These are phyloP conservation scores for Zygosaccharomyces sapae DNA, from an alignment of 1,139 yeast genomes.

Conservation along the genomic window DNA sequence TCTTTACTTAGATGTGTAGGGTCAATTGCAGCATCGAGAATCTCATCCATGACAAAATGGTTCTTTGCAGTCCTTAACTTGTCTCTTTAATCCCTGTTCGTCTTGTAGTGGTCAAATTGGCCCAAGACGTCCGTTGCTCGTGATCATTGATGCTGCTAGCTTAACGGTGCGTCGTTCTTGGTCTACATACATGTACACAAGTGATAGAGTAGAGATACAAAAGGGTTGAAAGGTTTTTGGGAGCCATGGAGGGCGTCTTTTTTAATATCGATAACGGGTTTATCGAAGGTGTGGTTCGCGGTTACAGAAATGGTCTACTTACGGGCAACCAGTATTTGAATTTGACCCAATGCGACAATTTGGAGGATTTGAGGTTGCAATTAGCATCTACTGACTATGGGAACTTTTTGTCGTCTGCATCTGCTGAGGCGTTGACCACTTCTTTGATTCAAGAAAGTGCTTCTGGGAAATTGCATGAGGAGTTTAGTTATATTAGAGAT, in stretches of 20 bases:
- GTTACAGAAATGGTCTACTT: slow-evolving; percentile 81
- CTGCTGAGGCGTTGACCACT: slow-evolving; percentile 72
- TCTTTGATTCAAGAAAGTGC: slow-evolving; percentile 77
- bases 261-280: slow-evolving; percentile 87
- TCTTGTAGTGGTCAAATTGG: not conserved
- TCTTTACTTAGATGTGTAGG: slow-evolving; percentile 8
- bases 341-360: slow-evolving; percentile 89
- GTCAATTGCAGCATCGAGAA: slow-evolving; percentile 8
- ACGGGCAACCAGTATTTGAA: slow-evolving; percentile 78
- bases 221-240: not conserved
- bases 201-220: not conserved
- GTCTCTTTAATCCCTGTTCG: not conserved
- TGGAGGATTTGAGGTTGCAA: slow-evolving; percentile 91
- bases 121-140: not conserved
- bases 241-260: slow-evolving; percentile 73
- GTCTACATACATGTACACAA: not conserved
- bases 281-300: slow-evolving; percentile 92
- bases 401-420: slow-evolving; percentile 75
- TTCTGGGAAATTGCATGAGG: slow-evolving; percentile 68
- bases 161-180: slow-evolving; percentile 2
- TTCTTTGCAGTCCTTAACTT: not conserved
- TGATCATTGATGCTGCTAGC: slow-evolving; percentile 1
- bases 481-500: slow-evolving; percentile 77
- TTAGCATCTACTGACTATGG: slow-evolving; percentile 95
- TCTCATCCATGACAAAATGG: slow-evolving; percentile 10